A percentile compares a stretch with the other conserved stretches of the same genome.
These are phyloP conservation scores for Calocera viscosa DNA, from an alignment of 768 basidiomycete species.

Conservation along the genomic window DNA sequence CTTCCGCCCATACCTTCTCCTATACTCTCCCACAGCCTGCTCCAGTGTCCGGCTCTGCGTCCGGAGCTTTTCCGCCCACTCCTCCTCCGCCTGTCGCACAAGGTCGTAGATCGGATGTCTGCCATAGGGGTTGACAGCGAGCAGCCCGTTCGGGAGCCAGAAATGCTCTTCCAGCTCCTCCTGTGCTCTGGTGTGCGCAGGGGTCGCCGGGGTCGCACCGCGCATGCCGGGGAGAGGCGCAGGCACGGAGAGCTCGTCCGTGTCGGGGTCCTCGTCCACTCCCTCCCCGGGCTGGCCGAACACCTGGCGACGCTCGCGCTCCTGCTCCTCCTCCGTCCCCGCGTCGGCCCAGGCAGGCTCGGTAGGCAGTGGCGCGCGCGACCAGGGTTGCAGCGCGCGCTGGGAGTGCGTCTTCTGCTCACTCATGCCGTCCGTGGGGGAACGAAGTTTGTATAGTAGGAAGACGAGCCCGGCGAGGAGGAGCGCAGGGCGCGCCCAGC, in stretches of 20 bases:
- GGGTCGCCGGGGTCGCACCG: not conserved
- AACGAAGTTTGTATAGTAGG: not conserved
- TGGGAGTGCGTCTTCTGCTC: not conserved
- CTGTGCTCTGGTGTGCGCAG: not conserved
- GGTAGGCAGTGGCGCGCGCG: not conserved
- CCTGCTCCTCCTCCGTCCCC: not conserved
- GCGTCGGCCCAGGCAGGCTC: not conserved
- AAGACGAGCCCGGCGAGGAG: not conserved
- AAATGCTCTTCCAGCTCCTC: not conserved
- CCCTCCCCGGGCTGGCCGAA: not conserved
- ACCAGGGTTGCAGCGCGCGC: not conserved
- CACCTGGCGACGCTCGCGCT: not conserved
- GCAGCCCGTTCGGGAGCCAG: constrained; percentile 24
- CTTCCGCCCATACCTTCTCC: constrained; percentile 25
- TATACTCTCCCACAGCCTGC: constrained; percentile 32
- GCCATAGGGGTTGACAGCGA: constrained; percentile 30
- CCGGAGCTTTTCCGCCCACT: constrained; percentile 30
- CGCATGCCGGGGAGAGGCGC: not conserved
- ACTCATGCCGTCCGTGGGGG: not conserved
- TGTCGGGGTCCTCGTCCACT: constrained; percentile 1
- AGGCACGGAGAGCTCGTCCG: not conserved
- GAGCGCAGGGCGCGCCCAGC: not conserved
- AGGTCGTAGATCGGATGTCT: constrained; percentile 38
- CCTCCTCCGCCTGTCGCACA: constrained; percentile 28
- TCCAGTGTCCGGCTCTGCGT: constrained; percentile 30